These are phyloP conservation scores for Dryas alaskensis DNA, from an alignment of 306 rosid species.

Conservation along the genomic window DNA sequence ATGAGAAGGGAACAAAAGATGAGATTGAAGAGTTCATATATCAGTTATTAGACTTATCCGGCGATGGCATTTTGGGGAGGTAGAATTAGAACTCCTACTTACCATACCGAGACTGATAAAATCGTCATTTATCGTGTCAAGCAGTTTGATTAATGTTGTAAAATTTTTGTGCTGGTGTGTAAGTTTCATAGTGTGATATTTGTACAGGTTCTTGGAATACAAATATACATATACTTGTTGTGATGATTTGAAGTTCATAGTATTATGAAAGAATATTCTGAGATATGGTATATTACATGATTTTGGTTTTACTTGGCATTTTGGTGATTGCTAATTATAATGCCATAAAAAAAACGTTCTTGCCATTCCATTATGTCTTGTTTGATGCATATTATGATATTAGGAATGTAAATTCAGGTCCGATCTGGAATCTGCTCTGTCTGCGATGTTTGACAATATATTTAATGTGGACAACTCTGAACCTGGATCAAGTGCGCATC, in stretches of 20 bases:
- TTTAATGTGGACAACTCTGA: conserved; percentile 45
- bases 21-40: conserved; percentile 78
- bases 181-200: neutral
- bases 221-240: neutral
- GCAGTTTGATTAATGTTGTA: neutral
- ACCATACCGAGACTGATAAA: neutral
- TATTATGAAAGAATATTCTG: neutral
- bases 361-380: conserved; percentile 11
- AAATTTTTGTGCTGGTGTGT: neutral
- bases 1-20: conserved; percentile 78
- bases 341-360: neutral
- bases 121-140: neutral
- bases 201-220: neutral
- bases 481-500: conserved; percentile 43
- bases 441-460: conserved; percentile 44
- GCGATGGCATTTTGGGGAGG: conserved; percentile 52
- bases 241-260: neutral
- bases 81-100: conserved; percentile 16
- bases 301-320: neutral
- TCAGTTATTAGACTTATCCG: conserved; percentile 54
- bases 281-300: neutral
- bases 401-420: conserved; percentile 58
- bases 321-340: neutral
- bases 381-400: conserved; percentile 30
- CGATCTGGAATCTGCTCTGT: conserved; percentile 68